Evolutionary conservation across 2,329 filamentous ascomycete species (phyloP), one percentile per base, ranked within the genome.

Genomic region (Penicillium freii): DNA sequence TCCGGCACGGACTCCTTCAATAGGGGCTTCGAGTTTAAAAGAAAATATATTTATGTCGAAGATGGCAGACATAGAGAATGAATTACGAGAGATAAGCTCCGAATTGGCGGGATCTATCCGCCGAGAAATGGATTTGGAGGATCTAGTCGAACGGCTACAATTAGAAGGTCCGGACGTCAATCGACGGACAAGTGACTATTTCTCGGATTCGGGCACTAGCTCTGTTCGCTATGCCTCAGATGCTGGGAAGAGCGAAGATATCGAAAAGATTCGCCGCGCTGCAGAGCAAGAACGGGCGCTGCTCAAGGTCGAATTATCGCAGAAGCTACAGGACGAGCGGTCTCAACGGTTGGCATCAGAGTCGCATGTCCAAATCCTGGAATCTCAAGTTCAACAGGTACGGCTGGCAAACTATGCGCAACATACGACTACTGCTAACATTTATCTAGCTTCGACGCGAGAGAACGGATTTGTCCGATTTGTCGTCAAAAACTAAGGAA

Each of bases 41-140:
- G 67, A 78, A 69, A 54, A 75, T 69, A 66, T 77, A 70, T 69
- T 81, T 74, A 66, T 78, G 81, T 63, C 81, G 66, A 73, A 92
- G 73, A 83, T 96, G 69, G 86, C 91, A 73, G 91, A 96, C 73
- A 87, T 99, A 80, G 94, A 99, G 80, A 89, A 92, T 73, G 94
- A 99, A 80, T 77, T 99, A 65, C 91, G 91, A 67, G 90, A 93
- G 75, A 93, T 99, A 77, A 96, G 91, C 79, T 84, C 87, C 59
- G 94, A 99, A 81, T 81, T 99, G 73, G 94, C 94, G 34, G 84
- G 87, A 65, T 97, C 94, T 29, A 97, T 99, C 70, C 87, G 90
- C 67, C 86, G 94, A 60, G 94, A 99, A 78, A 93, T 99, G 84
- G 94, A 99, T 66, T 77, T 99, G 33, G 94, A 99, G 75, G 94